These are phyloP conservation scores for Colletotrichum graminicola DNA, from an alignment of 2,329 filamentous ascomycete genomes.

Conservation along the genomic window DNA sequence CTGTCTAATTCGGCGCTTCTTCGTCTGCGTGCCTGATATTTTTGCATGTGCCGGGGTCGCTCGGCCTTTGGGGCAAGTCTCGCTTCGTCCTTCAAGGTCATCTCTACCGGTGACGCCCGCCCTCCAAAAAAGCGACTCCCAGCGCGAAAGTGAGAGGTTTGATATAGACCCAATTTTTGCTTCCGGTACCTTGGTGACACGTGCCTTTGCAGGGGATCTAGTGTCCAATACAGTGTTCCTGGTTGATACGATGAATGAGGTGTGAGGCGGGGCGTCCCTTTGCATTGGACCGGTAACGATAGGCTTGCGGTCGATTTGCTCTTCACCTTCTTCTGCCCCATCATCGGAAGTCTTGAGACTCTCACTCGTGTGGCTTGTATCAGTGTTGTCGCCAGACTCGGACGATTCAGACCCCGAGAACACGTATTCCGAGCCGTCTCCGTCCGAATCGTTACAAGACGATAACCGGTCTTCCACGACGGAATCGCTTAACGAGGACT, in stretches of 20 bases:
- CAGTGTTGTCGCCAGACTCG: not conserved
- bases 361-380: not conserved
- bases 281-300: too few species aligned
- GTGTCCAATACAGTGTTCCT: not conserved
- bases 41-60: not conserved
- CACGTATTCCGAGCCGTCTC: not conserved
- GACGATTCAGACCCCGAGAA: not conserved
- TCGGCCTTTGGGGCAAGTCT: not conserved
- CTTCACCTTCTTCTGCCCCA: not conserved
- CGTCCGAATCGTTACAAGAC: not conserved
- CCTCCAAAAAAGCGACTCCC: too few species aligned
- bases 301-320: not conserved
- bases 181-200: accelerated
- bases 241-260: not conserved
- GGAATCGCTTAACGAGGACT: not conserved
- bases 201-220: not conserved
- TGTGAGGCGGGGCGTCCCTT: not conserved
- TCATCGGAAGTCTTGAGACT: not conserved
- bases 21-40: not conserved
- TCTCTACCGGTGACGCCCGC: too few species aligned
- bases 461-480: not conserved
- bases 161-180: too few species aligned
- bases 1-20: not conserved
- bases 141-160: accelerated
- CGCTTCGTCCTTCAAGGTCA: too few species aligned